A percentile compares a stretch with the other conserved stretches of the same genome.
Evolutionary conservation across 768 basidiomycete species (phyloP).

Genomic region (Lactarius indigo): DNA sequence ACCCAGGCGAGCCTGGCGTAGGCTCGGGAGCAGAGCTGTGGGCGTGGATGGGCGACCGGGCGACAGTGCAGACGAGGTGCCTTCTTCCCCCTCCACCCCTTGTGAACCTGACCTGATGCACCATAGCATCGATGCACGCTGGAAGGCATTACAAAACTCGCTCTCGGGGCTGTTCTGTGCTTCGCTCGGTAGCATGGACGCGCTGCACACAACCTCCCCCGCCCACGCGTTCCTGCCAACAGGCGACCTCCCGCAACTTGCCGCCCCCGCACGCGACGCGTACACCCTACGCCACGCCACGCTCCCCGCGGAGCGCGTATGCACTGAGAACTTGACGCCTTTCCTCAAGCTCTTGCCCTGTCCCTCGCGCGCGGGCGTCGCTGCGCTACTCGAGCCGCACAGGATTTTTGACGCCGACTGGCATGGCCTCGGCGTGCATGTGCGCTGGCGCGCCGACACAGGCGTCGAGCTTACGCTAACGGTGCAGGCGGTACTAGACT

Average conservation of each 20-base stretch:
- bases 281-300: slow-evolving; percentile 65
- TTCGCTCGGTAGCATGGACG: slow-evolving; percentile 74
- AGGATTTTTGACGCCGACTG: slow-evolving; percentile 85
- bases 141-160: slow-evolving; percentile 84
- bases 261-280: slow-evolving; percentile 36
- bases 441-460: slow-evolving; percentile 47
- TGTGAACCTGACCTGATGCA: not conserved
- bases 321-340: slow-evolving; percentile 95
- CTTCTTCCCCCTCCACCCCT: not conserved
- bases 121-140: slow-evolving; percentile 66
- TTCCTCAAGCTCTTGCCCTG: slow-evolving; percentile 94
- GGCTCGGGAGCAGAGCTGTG: slow-evolving; percentile 86
- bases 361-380: slow-evolving; percentile 83
- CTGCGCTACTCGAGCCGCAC: slow-evolving; percentile 79
- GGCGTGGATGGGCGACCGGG: slow-evolving; percentile 85
- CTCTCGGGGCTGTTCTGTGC: slow-evolving; percentile 94
- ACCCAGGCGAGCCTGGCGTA: slow-evolving; percentile 70
- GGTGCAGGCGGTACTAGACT: slow-evolving; percentile 77
- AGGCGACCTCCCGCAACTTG: slow-evolving; percentile 50
- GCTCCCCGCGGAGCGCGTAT: slow-evolving; percentile 83
- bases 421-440: slow-evolving; percentile 85
- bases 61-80: slow-evolving; percentile 40
- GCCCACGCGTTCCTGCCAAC: slow-evolving; percentile 55
- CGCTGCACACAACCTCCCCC: slow-evolving; percentile 71
- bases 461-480: slow-evolving; percentile 65